These are phyloP conservation scores for Penicillium digitatum DNA, from an alignment of 2,329 filamentous ascomycete genomes.

Conservation along the genomic window DNA sequence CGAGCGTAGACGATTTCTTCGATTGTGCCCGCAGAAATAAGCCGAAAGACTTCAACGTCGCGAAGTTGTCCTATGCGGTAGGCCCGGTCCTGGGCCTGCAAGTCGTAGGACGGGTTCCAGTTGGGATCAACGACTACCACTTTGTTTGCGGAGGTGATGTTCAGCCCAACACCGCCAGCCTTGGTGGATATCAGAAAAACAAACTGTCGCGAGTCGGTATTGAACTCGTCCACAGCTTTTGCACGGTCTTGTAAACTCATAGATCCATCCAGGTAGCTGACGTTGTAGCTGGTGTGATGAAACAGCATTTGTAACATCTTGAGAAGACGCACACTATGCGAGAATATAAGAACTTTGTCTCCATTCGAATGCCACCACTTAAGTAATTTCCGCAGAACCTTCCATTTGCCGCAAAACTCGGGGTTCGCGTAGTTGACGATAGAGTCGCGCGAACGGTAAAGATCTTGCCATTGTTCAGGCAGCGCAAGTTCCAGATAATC, in stretches of 20 bases:
- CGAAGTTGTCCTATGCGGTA: constrained; percentile 91
- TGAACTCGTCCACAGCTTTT: constrained; percentile 82
- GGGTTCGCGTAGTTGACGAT: constrained; percentile 78
- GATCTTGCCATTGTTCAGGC: constrained; percentile 67
- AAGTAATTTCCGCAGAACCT: constrained; percentile 77
- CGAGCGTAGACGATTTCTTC: constrained; percentile 96
- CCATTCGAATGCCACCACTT: constrained; percentile 85
- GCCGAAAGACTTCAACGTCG: constrained; percentile 91
- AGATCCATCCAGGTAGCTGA: constrained; percentile 84
- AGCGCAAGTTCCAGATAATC: constrained; percentile 69
- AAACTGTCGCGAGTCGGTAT: constrained; percentile 79
- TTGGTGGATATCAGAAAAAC: constrained; percentile 94
- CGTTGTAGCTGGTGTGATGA: constrained; percentile 80
- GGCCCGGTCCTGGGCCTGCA: constrained; percentile 93
- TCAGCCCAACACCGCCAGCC: constrained; percentile 87
- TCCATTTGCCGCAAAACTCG: constrained; percentile 96
- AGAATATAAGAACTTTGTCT: constrained; percentile 94
- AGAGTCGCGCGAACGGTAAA: constrained; percentile 72
- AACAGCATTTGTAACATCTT: constrained; percentile 83
- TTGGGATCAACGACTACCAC: constrained; percentile 96
- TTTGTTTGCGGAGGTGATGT: constrained; percentile 97
- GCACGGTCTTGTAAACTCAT: constrained; percentile 81
- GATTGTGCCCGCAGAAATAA: constrained; percentile 86
- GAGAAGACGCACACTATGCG: constrained; percentile 80
- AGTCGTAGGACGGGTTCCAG: constrained; percentile 93